Percentiles rank a stretch among this genome's conserved stretches.
Conservation (phyloP, 2,329 filamentous ascomycete genomes). For the Aschersonia sp. region DNA sequence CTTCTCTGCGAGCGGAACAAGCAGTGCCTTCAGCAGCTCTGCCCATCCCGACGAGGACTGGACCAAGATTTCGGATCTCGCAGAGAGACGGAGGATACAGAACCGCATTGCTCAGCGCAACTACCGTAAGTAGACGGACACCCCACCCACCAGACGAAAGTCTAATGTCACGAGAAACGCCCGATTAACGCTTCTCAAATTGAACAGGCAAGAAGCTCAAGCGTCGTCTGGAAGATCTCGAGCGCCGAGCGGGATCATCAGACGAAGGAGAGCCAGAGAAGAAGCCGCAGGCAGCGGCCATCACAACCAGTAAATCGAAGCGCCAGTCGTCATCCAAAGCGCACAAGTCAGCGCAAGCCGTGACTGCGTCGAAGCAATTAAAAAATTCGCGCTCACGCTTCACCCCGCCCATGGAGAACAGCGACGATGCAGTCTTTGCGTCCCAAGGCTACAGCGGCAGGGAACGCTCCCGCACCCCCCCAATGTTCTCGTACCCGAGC, state of each 20-base stretch:
- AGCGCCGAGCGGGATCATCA: conserved; percentile 53
- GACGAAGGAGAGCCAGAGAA: conserved; percentile 32
- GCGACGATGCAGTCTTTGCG: conserved; percentile 54
- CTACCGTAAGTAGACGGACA: conserved; percentile 55
- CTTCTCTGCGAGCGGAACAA: conserved; percentile 61
- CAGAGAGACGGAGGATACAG: conserved; percentile 85
- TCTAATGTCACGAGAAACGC: no score
- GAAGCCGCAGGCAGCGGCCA: conserved; percentile 12
- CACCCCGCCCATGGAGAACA: conserved; percentile 43
- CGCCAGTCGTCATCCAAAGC: conserved; percentile 12
- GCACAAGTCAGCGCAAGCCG: conserved; percentile 12
- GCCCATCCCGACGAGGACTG: conserved; percentile 96
- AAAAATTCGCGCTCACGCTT: conserved; percentile 36
- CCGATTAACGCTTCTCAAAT: no score
- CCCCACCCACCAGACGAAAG: neutral
- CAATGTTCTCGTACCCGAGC: conserved; percentile 51
- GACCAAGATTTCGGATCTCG: conserved; percentile 97
- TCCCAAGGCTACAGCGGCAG: conserved; percentile 40
- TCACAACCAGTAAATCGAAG: conserved; percentile 25
- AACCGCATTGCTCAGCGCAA: conserved; percentile 96
- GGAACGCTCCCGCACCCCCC: conserved; percentile 57
- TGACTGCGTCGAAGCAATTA: conserved; percentile 21
- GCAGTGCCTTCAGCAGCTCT: conserved; percentile 87
- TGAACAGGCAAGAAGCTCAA: conserved; percentile 91
- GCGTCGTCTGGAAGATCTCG: conserved; percentile 74